These are phyloP conservation scores for Termitomyces sp. DNA, from an alignment of 768 basidiomycete species.

Conservation along the genomic window DNA sequence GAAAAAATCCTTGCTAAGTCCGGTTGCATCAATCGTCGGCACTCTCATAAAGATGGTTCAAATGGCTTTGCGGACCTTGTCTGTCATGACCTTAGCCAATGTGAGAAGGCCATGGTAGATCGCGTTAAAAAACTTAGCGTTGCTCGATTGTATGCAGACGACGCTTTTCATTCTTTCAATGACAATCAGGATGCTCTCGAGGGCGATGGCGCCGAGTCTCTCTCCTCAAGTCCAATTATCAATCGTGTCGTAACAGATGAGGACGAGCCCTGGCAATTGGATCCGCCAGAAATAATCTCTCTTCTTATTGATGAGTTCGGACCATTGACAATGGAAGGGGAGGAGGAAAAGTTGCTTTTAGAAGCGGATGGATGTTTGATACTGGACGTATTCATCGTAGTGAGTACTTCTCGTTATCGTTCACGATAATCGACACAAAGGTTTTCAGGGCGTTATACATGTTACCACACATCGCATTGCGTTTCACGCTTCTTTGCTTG, in stretches of 20 bases:
- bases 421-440: neutral
- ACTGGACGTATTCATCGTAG: constrained; percentile 45
- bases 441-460: constrained; percentile 50
- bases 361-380: constrained; percentile 51
- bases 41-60: constrained; percentile 16
- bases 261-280: constrained; percentile 28
- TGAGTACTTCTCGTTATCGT: constrained; percentile 17
- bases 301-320: constrained; percentile 60
- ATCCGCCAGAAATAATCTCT: constrained; percentile 43
- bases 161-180: constrained; percentile 18
- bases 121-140: constrained; percentile 36
- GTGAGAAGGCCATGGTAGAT: constrained; percentile 29
- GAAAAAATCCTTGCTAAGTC: constrained; percentile 28
- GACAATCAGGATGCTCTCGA: neutral
- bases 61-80: constrained; percentile 40
- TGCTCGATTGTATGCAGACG: constrained; percentile 24
- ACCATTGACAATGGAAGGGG: constrained; percentile 35
- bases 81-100: constrained; percentile 32
- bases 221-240: constrained; percentile 14
- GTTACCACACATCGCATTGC: constrained; percentile 62
- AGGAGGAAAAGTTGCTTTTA: constrained; percentile 46
- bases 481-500: constrained; percentile 61
- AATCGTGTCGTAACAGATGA: constrained; percentile 22
- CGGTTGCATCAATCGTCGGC: constrained; percentile 19
- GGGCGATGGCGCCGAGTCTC: neutral